Evolutionary conservation across 2,329 filamentous ascomycete species (phyloP).

Genomic region (Rhynchosporium secalis): DNA sequence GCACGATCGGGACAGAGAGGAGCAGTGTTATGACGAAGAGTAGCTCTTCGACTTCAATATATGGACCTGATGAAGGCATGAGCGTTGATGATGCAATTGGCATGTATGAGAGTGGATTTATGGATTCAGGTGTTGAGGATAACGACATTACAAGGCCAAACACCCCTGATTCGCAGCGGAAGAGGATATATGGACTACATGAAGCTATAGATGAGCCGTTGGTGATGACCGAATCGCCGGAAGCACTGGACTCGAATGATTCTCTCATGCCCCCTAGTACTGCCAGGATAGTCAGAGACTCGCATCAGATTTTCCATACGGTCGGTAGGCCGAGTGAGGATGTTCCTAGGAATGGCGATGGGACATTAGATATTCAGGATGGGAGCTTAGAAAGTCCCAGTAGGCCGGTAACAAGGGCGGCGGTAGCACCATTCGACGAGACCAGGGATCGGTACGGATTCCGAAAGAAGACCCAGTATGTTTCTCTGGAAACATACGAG

Average conservation of each 20-base stretch:
- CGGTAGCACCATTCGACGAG: constrained; percentile 26
- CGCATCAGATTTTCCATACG: constrained; percentile 43
- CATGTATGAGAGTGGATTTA: constrained; percentile 66
- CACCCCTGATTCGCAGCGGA: constrained; percentile 31
- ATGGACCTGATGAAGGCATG: constrained; percentile 54
- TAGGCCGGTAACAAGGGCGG: constrained; percentile 25
- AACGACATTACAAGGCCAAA: constrained; percentile 29
- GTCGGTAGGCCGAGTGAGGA: constrained; percentile 48
- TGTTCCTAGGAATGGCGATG: constrained; percentile 6
- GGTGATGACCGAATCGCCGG: constrained; percentile 7
- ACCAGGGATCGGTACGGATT: constrained; percentile 85
- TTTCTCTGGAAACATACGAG: constrained; percentile 77
- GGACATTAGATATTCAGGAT: constrained; percentile 23
- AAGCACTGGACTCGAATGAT: background rate
- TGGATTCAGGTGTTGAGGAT: constrained; percentile 50
- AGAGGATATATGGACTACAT: constrained; percentile 26
- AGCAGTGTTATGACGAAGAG: constrained; percentile 80
- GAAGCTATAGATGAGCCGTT: constrained; percentile 35
- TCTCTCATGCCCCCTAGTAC: constrained; percentile 12
- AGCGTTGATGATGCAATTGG: constrained; percentile 70
- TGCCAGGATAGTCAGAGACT: constrained; percentile 40
- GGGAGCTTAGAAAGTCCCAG: constrained; percentile 20
- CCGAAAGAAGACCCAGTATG: constrained; percentile 80
- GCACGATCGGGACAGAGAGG: constrained; percentile 74
- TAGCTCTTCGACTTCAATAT: constrained; percentile 69